Percentiles rank a stretch among this genome's conserved stretches.
Conservation (phyloP, 2,329 filamentous ascomycete species). For the Aureobasidium namibiae region DNA sequence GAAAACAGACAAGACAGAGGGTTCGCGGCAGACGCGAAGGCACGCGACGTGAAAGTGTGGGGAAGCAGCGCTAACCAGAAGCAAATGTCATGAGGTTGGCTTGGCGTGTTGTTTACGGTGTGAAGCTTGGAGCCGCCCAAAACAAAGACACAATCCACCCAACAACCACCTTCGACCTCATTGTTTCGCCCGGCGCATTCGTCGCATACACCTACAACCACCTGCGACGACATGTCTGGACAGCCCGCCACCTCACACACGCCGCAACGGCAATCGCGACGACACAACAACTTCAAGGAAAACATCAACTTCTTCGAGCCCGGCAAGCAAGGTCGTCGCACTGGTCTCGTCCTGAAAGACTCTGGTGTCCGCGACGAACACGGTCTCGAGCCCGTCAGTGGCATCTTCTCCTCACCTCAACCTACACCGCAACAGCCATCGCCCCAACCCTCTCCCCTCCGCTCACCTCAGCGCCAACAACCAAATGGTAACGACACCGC, state of each 20-base stretch:
- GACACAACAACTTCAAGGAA: constrained; percentile 16
- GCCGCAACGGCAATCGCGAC: constrained; percentile 13
- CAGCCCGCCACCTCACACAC: constrained; percentile 10
- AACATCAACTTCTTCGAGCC: constrained; percentile 17
- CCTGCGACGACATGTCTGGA: not conserved
- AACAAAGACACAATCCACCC: not conserved
- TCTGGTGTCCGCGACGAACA: constrained; percentile 76
- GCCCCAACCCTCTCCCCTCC: not conserved
- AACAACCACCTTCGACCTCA: not conserved
- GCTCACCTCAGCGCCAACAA: constrained; percentile 22
- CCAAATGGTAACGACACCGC: constrained; percentile 31
- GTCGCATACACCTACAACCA: not conserved
- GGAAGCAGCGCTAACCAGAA: not conserved
- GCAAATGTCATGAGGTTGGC: not conserved
- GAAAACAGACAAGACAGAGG: not conserved
- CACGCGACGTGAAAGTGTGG: not conserved
- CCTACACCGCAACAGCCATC: constrained; percentile 40
- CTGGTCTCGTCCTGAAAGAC: constrained; percentile 73
- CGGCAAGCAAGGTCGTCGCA: constrained; percentile 57
- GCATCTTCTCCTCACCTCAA: constrained; percentile 80
- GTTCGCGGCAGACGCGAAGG: not conserved
- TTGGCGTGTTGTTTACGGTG: constrained; percentile 10
- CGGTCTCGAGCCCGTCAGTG: constrained; percentile 81
- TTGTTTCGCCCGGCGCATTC: not conserved
- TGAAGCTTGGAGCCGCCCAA: not conserved